phyloP scores from a whole-genome alignment of 2,329 filamentous ascomycete genomes.

The Monilinia fructigena region DNA sequence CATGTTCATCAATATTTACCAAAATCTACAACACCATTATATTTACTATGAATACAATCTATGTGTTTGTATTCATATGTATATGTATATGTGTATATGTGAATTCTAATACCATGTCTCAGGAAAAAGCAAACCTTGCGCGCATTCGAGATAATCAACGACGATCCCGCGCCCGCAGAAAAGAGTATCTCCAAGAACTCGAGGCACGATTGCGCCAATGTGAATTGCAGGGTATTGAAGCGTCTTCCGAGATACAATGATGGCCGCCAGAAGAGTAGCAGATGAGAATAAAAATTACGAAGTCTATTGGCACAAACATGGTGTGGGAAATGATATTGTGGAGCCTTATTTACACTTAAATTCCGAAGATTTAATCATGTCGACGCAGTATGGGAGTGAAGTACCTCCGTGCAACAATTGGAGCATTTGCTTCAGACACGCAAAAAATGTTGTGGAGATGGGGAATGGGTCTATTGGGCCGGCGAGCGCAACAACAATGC shows the following conservation, averaged over 20 bases:
- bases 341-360: constrained; percentile 33
- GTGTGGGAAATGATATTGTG: constrained; percentile 57
- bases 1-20: neutral
- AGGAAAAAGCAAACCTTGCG: constrained; percentile 44
- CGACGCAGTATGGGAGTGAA: constrained; percentile 25
- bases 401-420: constrained; percentile 33
- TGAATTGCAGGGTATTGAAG: constrained; percentile 65
- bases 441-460: constrained; percentile 31
- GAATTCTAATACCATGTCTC: constrained; percentile 15
- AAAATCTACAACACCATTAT: neutral
- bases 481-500: constrained; percentile 7
- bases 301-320: constrained; percentile 56
- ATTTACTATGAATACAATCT: too few species aligned
- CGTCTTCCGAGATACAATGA: constrained; percentile 70
- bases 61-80: too few species aligned
- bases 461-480: constrained; percentile 25
- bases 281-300: constrained; percentile 68
- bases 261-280: constrained; percentile 64
- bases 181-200: constrained; percentile 70
- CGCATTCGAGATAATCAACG: constrained; percentile 76
- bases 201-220: constrained; percentile 62
- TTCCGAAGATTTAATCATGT: constrained; percentile 24
- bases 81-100: neutral
- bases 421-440: constrained; percentile 35
- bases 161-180: constrained; percentile 69